phyloP scores from a whole-genome alignment of 1,139 yeast species.

The Candida neerlandica region DNA sequence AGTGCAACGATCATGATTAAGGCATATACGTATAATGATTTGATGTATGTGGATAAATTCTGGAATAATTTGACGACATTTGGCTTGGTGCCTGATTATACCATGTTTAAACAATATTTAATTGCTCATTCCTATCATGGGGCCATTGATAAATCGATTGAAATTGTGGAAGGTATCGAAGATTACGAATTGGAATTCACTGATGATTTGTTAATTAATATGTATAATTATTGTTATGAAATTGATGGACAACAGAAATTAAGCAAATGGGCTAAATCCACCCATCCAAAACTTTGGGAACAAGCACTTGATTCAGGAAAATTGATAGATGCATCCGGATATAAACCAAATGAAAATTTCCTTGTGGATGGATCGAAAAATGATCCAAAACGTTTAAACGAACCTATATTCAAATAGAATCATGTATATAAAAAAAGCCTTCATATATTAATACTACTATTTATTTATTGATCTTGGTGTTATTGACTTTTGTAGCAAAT shows the following conservation, averaged over 20 bases:
- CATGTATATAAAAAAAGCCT: neutral
- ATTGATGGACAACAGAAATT: constrained; percentile 49
- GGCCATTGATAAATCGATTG: constrained; percentile 58
- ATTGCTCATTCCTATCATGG: constrained; percentile 79
- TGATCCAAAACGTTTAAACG: constrained; percentile 7
- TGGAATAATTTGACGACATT: constrained; percentile 64
- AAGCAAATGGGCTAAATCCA: constrained; percentile 53
- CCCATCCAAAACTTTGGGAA: constrained; percentile 52
- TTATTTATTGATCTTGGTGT: constrained; percentile 36
- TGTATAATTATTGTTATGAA: constrained; percentile 65
- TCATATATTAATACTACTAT: constrained; percentile 14
- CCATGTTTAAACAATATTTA: constrained; percentile 63
- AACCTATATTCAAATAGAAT: constrained; percentile 6
- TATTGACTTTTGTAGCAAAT: constrained; percentile 83
- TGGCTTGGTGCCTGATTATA: constrained; percentile 55
- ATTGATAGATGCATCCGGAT: constrained; percentile 40
- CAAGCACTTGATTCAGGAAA: constrained; percentile 37
- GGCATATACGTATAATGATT: constrained; percentile 60
- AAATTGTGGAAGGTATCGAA: constrained; percentile 50
- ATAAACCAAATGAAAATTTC: constrained; percentile 30
- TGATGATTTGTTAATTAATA: constrained; percentile 52
- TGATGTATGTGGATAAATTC: constrained; percentile 61
- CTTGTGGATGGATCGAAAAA: constrained; percentile 14
- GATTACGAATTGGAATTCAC: constrained; percentile 55
- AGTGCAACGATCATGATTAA: constrained; percentile 75